phyloP scores from a whole-genome alignment of 1,139 yeast genomes.

The Meyerozyma sp. region DNA sequence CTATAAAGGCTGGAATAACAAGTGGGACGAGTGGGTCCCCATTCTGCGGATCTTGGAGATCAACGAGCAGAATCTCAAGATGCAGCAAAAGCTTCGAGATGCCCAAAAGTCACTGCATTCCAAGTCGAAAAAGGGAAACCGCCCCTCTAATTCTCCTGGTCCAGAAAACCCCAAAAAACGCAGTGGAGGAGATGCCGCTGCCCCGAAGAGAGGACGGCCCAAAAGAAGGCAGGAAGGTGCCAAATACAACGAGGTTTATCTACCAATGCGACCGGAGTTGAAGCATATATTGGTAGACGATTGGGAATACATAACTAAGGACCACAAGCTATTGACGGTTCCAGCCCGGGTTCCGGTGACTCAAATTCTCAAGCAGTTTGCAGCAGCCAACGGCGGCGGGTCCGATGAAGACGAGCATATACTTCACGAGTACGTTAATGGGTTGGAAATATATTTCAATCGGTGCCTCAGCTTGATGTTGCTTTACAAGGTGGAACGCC shows the following conservation, averaged over 20 bases:
- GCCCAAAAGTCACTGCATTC: slow-evolving; percentile 2
- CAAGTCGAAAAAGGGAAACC: slow-evolving; percentile 4
- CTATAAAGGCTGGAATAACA: slow-evolving; percentile 91
- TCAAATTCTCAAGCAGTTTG: slow-evolving; percentile 46
- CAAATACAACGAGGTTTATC: slow-evolving; percentile 35
- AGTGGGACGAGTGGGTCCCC: slow-evolving; percentile 97
- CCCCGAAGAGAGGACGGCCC: neutral
- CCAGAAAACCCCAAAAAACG: slow-evolving; percentile 2
- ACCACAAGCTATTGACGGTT: slow-evolving; percentile 58
- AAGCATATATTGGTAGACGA: slow-evolving; percentile 79
- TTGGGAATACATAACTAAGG: slow-evolving; percentile 87
- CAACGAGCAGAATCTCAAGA: slow-evolving; percentile 62
- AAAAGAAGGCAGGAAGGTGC: neutral
- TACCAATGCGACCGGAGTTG: slow-evolving; percentile 58
- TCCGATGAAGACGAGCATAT: slow-evolving; percentile 40
- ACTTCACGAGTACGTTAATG: slow-evolving; percentile 60
- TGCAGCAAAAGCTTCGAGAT: slow-evolving; percentile 51
- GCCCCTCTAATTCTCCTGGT: slow-evolving; percentile 6
- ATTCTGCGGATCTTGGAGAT: slow-evolving; percentile 60
- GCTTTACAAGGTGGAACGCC: slow-evolving; percentile 78
- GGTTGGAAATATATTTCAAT: slow-evolving; percentile 74
- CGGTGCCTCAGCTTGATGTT: slow-evolving; percentile 66
- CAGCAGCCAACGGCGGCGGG: neutral
- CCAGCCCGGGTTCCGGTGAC: slow-evolving; percentile 54
- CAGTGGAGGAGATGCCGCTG: neutral